These are phyloP conservation scores for Cordyceps fumosorosea DNA, from an alignment of 2,329 filamentous ascomycete genomes.

Conservation along the genomic window DNA sequence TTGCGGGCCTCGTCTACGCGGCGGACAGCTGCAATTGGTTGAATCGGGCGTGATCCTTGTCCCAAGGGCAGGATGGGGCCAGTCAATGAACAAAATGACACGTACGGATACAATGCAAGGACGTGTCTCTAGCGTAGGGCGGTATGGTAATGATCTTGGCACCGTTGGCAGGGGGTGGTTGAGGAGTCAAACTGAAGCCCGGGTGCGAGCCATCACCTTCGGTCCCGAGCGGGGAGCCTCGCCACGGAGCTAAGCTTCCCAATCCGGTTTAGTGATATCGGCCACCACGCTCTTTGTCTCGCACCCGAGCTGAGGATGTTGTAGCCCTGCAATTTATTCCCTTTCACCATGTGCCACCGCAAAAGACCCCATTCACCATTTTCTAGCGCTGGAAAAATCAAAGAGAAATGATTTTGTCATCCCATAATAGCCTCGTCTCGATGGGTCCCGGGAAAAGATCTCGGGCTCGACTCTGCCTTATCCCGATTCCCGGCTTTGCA, in stretches of 20 bases:
- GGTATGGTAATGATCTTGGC: too few relatives aligned
- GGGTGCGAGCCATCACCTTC: slow-evolving; percentile 12
- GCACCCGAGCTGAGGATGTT: slow-evolving; percentile 13
- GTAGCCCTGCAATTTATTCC: neutral
- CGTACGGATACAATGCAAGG: too few relatives aligned
- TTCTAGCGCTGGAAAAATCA: neutral
- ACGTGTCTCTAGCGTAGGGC: neutral
- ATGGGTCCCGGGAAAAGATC: slow-evolving; percentile 8
- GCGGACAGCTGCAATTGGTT: neutral
- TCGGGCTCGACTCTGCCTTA: neutral
- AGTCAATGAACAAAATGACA: too few relatives aligned
- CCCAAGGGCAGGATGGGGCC: neutral
- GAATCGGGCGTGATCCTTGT: neutral
- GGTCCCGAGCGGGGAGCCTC: slow-evolving; percentile 17
- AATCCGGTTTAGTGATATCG: slow-evolving; percentile 17
- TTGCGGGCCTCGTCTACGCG: neutral
- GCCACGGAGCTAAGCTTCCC: neutral
- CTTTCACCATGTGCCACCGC: neutral
- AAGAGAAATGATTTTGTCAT: neutral
- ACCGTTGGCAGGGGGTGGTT: neutral
- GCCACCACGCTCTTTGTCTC: slow-evolving; percentile 14
- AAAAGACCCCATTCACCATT: neutral
- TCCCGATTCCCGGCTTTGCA: neutral
- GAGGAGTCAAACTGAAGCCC: neutral
- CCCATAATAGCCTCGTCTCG: neutral